Evolutionary conservation across 2,329 filamentous ascomycete species (phyloP), one percentile per base, ranked within the genome.

Genomic region (Fonsecaea nubica): DNA sequence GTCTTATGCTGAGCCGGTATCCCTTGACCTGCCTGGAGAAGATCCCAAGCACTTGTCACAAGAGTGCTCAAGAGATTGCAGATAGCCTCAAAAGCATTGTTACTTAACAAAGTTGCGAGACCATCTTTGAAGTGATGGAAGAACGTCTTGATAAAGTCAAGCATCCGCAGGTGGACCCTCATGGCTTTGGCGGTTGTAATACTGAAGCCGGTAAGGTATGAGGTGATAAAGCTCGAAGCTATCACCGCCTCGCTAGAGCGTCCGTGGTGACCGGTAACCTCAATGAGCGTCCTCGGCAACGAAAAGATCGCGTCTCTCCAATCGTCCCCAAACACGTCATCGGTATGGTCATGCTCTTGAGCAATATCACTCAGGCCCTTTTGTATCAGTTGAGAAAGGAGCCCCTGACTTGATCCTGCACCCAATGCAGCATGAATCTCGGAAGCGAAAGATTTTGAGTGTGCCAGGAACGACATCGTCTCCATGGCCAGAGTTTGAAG

Each of bases 401-500:
- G 90, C 13, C 95, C 96, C 74, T 99, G 96, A 74, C 96, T 98
- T 42, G 98, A 94, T 72, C 94, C 97, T 62, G 96, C 92, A 74
- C 93, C 96, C 50, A 99, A 82, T n/a, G 95, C 93, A 50, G 92
- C 89, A 69, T 93, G 89, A 30, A 99, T 90, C 76, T 99, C 95
- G 38, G 88, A 82, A 35, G 90, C 87, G 75, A 92, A 93, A 64
- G 85, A 82, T 73, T 91, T 90, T 76, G 92, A 92, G 75, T 88
- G 90, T 6, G 92, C 88, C 64, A 99, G 84, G n/a, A 92, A 91
- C 76, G 97, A 93, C 58, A 99, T 83, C 0, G 94, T 86, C 59
- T 88, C 86, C 60, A 99, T 83, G 7, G 92, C 91, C 66, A 93
- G 88, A 1, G 92, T 92, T 77, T 98, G 94, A 25, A 96, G 82